Evolutionary conservation across 208 protist species (phyloP), one percentile per base, ranked within the genome.

Genomic region (Leishmania tarentolae): DNA sequence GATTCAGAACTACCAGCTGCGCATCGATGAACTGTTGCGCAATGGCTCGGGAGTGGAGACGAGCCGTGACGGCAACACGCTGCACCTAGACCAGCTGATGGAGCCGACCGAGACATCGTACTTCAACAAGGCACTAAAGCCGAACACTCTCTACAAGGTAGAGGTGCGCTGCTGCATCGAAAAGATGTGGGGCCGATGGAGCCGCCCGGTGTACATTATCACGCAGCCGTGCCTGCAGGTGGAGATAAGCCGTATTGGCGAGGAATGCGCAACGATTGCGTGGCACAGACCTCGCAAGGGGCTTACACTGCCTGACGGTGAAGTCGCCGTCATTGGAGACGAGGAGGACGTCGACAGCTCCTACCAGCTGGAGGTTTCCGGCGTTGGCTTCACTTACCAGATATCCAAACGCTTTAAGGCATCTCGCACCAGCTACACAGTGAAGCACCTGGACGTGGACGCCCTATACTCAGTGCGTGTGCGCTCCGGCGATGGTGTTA

Each of bases 161-260:
- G 84, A 92, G 69, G 90, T 97, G 52, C 93, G 96, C 15, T 93
- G 87, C 78, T 94, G 93, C 83, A 90, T 94, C 19, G 91, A 96
- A 76, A 91, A 92, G 80, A 85, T 88, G 47, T 97, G 96, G 94
- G 93, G 95, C n/a, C 90, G 83, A 52, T 98, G 96, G 94, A 97
- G 92, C 77, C 76, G 82, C 57, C 85, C 86, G 24, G 79, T 95
- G 44, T 93, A 94, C 86, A 76, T 96, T 8, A 86, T 96, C 75
- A 98, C 96, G 53, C 79, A 95, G 47, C 90, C 93, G 17, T 92
- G 93, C 81, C 86, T 98, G 70, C 83, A 93, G 73, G 77, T 97
- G 11, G 77, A 80, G 63, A 83, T 96, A 40, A 83, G 24, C 50
- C 80, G 80, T 68, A 96, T 98, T 78, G 91, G 92, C 80, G 96